These are phyloP conservation scores for Tolypocladium pustulatum DNA, from an alignment of 2,329 filamentous ascomycete species.

Conservation along the genomic window DNA sequence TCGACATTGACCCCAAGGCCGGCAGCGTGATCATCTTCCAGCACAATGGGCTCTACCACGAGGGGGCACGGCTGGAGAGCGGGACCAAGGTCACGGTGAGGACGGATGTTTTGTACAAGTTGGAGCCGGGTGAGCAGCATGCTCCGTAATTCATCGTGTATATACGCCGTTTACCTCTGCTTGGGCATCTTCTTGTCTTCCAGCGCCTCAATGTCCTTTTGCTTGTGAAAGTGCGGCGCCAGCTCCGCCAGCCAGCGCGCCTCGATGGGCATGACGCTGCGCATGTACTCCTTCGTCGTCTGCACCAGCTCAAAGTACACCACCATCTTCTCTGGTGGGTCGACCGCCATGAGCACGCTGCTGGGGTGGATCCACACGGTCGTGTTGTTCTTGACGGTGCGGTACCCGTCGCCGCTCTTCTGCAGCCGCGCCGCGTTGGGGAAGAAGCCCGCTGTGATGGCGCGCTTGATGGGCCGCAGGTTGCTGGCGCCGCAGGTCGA, in stretches of 20 bases:
- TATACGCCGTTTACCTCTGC: constrained; percentile 9
- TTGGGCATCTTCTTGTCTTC: constrained; percentile 58
- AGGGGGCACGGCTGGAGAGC: constrained; percentile 38
- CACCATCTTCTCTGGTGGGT: constrained; percentile 70
- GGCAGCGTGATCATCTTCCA: constrained; percentile 53
- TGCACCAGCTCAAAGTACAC: constrained; percentile 78
- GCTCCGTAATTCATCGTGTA: background rate
- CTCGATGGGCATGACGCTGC: constrained; percentile 76
- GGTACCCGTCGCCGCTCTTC: constrained; percentile 75
- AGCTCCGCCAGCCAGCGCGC: constrained; percentile 78
- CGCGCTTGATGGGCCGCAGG: constrained; percentile 67
- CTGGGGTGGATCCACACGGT: constrained; percentile 89
- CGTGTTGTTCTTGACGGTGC: constrained; percentile 82
- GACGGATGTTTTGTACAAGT: constrained; percentile 42
- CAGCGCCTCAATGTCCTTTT: constrained; percentile 74
- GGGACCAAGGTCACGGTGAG: constrained; percentile 48
- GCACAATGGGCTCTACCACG: constrained; percentile 39
- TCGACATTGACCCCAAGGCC: constrained; percentile 45
- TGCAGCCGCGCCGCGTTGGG: constrained; percentile 80
- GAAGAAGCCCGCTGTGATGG: constrained; percentile 88
- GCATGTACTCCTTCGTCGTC: constrained; percentile 87
- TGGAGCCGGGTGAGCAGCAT: constrained; percentile 5
- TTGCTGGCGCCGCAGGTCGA: constrained; percentile 62
- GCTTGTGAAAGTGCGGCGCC: constrained; percentile 91
- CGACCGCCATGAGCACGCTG: constrained; percentile 65